Percentiles rank a stretch among this genome's conserved stretches.
These are phyloP conservation scores for Fusarium udum DNA, from an alignment of 2,329 filamentous ascomycete genomes.

Conservation along the genomic window DNA sequence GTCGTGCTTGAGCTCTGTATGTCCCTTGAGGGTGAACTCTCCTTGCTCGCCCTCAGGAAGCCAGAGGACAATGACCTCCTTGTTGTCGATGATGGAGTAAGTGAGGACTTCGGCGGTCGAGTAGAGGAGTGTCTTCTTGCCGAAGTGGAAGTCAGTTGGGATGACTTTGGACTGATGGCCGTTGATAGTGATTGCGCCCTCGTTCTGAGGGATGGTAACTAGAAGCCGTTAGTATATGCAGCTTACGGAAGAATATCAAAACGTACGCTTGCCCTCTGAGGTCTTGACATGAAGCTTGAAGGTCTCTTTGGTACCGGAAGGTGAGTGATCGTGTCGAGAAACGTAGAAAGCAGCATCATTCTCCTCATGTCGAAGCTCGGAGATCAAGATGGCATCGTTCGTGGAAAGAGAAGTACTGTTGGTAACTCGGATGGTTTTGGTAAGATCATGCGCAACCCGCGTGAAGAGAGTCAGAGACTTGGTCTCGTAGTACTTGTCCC, in stretches of 20 bases:
- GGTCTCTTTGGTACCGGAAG: slow-evolving; percentile 58
- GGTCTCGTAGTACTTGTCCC: slow-evolving; percentile 70
- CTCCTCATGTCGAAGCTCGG: slow-evolving; percentile 67
- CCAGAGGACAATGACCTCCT: slow-evolving; percentile 62
- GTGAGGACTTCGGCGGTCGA: slow-evolving; percentile 65
- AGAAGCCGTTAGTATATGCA: not conserved
- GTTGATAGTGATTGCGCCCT: slow-evolving; percentile 60
- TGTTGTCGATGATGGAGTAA: slow-evolving; percentile 58
- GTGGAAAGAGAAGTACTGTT: slow-evolving; percentile 48
- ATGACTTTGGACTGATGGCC: slow-evolving; percentile 71
- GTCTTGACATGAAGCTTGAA: slow-evolving; percentile 67
- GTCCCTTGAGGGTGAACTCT: slow-evolving; percentile 60
- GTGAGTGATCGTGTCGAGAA: slow-evolving; percentile 63
- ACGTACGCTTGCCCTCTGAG: slow-evolving; percentile 56
- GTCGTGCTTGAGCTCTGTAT: slow-evolving; percentile 17
- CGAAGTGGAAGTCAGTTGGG: slow-evolving; percentile 67
- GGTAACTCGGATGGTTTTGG: slow-evolving; percentile 60
- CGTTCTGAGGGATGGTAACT: slow-evolving; percentile 63
- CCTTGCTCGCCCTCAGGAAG: slow-evolving; percentile 63
- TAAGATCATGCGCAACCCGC: slow-evolving; percentile 58
- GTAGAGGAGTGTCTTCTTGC: slow-evolving; percentile 60
- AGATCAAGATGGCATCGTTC: slow-evolving; percentile 61
- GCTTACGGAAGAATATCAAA: accelerated
- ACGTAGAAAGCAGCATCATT: slow-evolving; percentile 69
- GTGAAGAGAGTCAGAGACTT: slow-evolving; percentile 70